phyloP scores from a whole-genome alignment of 1,139 yeast genomes.

The Williopsis jadinii region DNA sequence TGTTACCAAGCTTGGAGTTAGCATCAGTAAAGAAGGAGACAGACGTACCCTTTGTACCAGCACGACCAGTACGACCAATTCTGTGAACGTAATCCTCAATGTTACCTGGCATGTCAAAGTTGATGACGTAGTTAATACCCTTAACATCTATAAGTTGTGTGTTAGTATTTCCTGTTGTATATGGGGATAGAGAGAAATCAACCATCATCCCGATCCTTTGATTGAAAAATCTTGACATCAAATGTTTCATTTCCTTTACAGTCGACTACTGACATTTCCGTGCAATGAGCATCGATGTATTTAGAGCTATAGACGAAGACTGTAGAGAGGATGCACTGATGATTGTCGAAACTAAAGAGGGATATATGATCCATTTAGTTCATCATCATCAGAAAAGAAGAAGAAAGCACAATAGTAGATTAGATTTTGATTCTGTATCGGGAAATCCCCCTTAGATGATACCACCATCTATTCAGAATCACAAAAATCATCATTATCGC shows the following conservation, averaged over 20 bases:
- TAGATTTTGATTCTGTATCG: too few species aligned
- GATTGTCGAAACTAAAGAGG: conserved; percentile 1
- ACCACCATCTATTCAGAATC: too few species aligned
- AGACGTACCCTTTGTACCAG: conserved; percentile 94
- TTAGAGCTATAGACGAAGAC: conserved; percentile 2
- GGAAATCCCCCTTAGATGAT: too few species aligned
- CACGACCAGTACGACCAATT: conserved; percentile 86
- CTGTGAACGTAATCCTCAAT: conserved; percentile 87
- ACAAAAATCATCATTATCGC: too few species aligned
- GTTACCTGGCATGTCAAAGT: conserved; percentile 97
- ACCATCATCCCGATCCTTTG: too few species aligned
- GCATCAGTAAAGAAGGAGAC: conserved; percentile 89
- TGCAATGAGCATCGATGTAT: conserved; percentile 1
- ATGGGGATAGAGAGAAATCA: too few species aligned
- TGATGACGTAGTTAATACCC: conserved; percentile 89
- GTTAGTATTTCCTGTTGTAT: too few species aligned
- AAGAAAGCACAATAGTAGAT: too few species aligned
- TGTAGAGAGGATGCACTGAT: background rate
- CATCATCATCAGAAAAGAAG: background rate
- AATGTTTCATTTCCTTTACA: too few species aligned
- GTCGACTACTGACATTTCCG: conserved; percentile 1
- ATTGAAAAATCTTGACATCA: too few species aligned
- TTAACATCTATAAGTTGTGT: conserved; percentile 66
- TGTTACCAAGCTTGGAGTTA: conserved; percentile 84
- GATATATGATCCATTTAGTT: conserved; percentile 1